phyloP scores from a whole-genome alignment of 139 green algal species.

The Zygnema cylindricum region DNA sequence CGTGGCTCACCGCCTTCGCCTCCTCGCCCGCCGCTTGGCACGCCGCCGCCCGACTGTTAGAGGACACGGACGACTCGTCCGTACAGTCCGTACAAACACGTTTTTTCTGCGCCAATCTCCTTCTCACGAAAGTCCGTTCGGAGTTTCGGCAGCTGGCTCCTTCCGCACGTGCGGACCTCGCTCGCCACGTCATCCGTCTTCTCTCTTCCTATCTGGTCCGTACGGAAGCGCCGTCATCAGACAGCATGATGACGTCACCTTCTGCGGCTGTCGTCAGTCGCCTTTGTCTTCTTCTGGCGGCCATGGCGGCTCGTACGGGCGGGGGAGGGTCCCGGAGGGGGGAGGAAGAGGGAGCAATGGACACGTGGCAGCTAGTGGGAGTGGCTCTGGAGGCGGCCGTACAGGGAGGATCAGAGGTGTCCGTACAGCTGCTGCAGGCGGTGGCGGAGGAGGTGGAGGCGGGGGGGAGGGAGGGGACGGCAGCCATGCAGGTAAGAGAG shows the following conservation, averaged over 20 bases:
- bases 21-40: slow-evolving; percentile 21
- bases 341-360: background rate
- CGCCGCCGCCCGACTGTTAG: slow-evolving; percentile 2
- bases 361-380: background rate
- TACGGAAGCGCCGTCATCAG: slow-evolving; percentile 7
- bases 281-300: slow-evolving; percentile 44
- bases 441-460: slow-evolving; percentile 38
- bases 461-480: slow-evolving; percentile 9
- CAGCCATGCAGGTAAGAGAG: slow-evolving; percentile 10
- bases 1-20: slow-evolving; percentile 33
- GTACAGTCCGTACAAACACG: slow-evolving; percentile 30
- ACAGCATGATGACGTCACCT: no score
- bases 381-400: slow-evolving; percentile 6
- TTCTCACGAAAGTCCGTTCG: slow-evolving; percentile 31
- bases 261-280: slow-evolving; percentile 31
- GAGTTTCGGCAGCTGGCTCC: background rate
- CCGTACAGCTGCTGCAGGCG: slow-evolving; percentile 36
- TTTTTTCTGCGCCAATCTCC: slow-evolving; percentile 52
- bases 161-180: background rate
- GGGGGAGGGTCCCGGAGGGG: no score
- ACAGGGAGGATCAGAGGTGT: background rate
- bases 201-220: slow-evolving; percentile 25
- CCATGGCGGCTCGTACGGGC: slow-evolving; percentile 26
- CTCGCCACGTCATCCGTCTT: background rate
- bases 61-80: background rate